Base-by-base conservation (phyloP, 495 filamentous ascomycete genomes). In the Penicillium steckii region DNA sequence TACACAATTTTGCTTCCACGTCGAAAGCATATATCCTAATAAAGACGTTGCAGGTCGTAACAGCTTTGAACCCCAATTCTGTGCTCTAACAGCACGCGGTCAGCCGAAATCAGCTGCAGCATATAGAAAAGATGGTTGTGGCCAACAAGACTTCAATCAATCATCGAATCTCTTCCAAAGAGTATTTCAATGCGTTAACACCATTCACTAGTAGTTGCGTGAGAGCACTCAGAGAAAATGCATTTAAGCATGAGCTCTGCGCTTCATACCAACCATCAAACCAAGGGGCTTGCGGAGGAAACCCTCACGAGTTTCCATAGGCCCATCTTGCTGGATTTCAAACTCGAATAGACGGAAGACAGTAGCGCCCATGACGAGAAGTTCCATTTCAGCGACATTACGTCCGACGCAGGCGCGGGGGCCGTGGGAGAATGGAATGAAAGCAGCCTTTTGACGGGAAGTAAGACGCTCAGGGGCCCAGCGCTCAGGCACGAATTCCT, bases 311-410 rank as follows among this genome's bases (percentile, higher is more conserved):
- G 89, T 94, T 66, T 89, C 79, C 84, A 95, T 80, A 23, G 69
- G 71, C 3, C 80, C 80, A 3, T 72, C 65, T 74, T 94, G 87
- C 58, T 85, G 67, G 37, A 93, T 64, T 57, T 81, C 75, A 60
- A 93, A 91, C 23, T 90, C 84, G 62, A 88, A 96, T 47, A 87
- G 68, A 23, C 83, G 68, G 65, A 87, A 89, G 63, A 92, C 87
- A 13, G 88, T 90, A 3, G 80, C 80, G 32, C 84, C 85, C 50
- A 95, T 94, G 43, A 92, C 77, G 55, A 86, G 84, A 71, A 96
- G 75, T 66, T 95, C 91, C 90, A 96, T 95, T 79, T 95, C 91
- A 0, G 91, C 91, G 17, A 96, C 87, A 64, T 92, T 94, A 42
- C 89, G 68, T 0, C 91, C 91, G 13, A 96, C 89, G 56, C 91